Evolutionary conservation across 2,329 filamentous ascomycete species (phyloP).

Genomic region (Pyricularia pennisetigena): DNA sequence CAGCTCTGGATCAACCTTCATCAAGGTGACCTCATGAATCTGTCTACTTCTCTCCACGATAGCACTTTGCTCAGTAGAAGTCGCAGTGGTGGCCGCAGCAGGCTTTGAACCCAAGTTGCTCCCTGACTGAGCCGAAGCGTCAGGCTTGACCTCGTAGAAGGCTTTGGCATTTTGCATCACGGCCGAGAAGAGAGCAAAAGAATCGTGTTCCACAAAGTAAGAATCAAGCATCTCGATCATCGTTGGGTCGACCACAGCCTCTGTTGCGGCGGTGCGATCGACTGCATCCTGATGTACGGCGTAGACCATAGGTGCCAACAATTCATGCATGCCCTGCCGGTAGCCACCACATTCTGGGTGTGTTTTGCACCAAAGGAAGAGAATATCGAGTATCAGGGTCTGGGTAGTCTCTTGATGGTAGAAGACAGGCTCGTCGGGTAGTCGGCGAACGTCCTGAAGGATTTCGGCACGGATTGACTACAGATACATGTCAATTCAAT

Average conservation of each 20-base stretch:
- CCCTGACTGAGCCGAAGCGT: slow-evolving; percentile 3
- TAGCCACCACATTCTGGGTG: slow-evolving; percentile 81
- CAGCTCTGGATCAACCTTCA: slow-evolving; percentile 36
- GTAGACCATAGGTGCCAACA: slow-evolving; percentile 82
- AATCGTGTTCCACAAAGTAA: slow-evolving; percentile 76
- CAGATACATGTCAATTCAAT: not conserved
- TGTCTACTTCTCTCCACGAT: slow-evolving; percentile 81
- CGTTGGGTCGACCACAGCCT: slow-evolving; percentile 31
- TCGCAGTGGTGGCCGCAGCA: not conserved
- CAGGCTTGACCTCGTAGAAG: slow-evolving; percentile 67
- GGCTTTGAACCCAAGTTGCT: not conserved
- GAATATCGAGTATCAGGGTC: slow-evolving; percentile 70
- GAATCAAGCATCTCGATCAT: slow-evolving; percentile 62
- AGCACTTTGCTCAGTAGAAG: slow-evolving; percentile 34
- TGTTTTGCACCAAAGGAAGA: slow-evolving; percentile 92
- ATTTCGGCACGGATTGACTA: slow-evolving; percentile 69
- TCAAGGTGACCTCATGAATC: slow-evolving; percentile 76
- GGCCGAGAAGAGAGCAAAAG: slow-evolving; percentile 74
- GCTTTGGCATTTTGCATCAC: slow-evolving; percentile 81
- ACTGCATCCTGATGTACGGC: slow-evolving; percentile 76
- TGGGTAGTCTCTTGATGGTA: slow-evolving; percentile 77
- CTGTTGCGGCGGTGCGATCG: slow-evolving; percentile 29
- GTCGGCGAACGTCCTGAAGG: slow-evolving; percentile 83
- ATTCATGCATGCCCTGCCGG: slow-evolving; percentile 97
- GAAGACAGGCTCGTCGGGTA: slow-evolving; percentile 75